These are phyloP conservation scores for Ophiostoma australiae DNA, from an alignment of 2,329 filamentous ascomycete species.

Conservation along the genomic window DNA sequence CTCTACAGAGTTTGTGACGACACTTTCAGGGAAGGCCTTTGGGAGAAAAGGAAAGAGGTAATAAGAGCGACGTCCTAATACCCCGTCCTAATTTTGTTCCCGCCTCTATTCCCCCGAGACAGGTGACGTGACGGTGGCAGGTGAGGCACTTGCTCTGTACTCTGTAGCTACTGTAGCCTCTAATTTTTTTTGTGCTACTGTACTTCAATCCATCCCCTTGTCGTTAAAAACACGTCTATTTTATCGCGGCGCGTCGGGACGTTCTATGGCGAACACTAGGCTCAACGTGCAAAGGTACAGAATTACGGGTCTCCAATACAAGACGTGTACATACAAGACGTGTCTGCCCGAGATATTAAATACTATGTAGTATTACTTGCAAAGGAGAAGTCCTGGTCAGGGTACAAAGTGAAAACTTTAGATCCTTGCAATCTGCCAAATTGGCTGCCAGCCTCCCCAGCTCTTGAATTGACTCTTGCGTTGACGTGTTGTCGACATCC, in stretches of 20 bases:
- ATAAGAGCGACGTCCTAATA: background rate
- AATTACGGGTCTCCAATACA: background rate
- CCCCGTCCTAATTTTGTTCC: background rate
- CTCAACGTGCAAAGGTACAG: background rate
- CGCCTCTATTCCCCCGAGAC: background rate
- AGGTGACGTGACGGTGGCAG: conserved; percentile 12
- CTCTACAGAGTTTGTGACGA: background rate
- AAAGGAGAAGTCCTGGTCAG: background rate
- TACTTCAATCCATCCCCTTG: background rate
- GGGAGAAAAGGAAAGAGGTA: background rate
- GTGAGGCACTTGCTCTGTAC: background rate
- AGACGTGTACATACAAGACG: background rate
- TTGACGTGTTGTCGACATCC: background rate
- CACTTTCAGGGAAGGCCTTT: background rate
- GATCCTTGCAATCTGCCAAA: background rate
- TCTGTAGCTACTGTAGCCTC: too few species aligned
- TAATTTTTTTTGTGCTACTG: too few species aligned
- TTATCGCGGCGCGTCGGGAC: conserved; percentile 5
- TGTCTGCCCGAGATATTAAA: conserved; percentile 2
- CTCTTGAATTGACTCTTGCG: background rate
- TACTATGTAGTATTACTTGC: too few species aligned
- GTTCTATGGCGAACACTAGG: background rate
- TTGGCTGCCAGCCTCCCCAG: background rate
- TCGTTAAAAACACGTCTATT: background rate
- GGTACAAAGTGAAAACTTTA: background rate